These are phyloP conservation scores for Tricholomella constricta DNA, from an alignment of 768 basidiomycete species.

Conservation along the genomic window DNA sequence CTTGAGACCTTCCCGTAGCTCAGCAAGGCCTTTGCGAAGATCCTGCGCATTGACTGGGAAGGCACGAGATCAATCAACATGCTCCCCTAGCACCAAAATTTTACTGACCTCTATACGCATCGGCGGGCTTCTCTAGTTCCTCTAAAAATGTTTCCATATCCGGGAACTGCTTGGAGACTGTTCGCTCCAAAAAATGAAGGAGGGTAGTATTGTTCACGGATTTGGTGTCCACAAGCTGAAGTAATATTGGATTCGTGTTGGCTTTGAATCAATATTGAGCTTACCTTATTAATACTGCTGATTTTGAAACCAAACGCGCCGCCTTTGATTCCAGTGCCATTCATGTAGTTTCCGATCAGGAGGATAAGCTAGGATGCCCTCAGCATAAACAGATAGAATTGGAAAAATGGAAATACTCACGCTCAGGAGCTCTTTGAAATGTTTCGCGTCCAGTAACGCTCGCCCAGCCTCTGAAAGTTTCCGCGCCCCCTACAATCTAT, in stretches of 20 bases:
- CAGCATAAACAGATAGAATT: background rate
- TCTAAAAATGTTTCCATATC: constrained; percentile 87
- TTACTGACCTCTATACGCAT: constrained; percentile 83
- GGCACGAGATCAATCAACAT: constrained; percentile 3
- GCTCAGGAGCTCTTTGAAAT: constrained; percentile 88
- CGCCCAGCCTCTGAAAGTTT: constrained; percentile 83
- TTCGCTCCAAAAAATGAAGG: constrained; percentile 91
- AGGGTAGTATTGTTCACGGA: constrained; percentile 93
- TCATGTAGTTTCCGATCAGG: constrained; percentile 97
- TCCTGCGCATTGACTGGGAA: constrained; percentile 81
- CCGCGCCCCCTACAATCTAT: constrained; percentile 61
- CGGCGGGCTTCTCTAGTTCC: constrained; percentile 86
- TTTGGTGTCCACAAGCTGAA: constrained; percentile 94
- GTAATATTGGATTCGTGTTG: background rate
- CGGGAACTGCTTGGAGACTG: constrained; percentile 84
- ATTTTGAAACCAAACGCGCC: constrained; percentile 97
- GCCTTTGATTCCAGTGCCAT: constrained; percentile 93
- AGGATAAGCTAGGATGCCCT: constrained; percentile 69
- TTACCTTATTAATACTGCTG: constrained; percentile 95
- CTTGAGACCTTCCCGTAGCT: constrained; percentile 76
- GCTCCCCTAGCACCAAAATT: background rate
- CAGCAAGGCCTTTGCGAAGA: constrained; percentile 70
- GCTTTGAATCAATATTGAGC: constrained; percentile 5
- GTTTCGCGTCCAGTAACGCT: constrained; percentile 75
- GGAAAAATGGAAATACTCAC: constrained; percentile 41